Percentiles rank a stretch among this genome's conserved stretches.
These are phyloP conservation scores for Neurospora sp. DNA, from an alignment of 495 filamentous ascomycete species.

Conservation along the genomic window DNA sequence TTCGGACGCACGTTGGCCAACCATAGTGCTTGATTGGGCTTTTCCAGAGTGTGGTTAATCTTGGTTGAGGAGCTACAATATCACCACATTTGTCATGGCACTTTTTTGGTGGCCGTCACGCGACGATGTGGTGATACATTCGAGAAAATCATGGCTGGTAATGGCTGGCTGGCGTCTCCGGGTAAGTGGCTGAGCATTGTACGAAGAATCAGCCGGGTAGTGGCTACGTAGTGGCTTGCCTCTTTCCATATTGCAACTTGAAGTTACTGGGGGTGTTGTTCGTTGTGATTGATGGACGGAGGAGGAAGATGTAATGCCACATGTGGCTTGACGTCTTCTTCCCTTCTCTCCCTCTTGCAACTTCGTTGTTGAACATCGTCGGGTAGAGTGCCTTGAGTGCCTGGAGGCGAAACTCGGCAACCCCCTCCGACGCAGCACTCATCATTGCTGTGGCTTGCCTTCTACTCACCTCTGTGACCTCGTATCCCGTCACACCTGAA, in stretches of 20 bases:
- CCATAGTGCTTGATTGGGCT: not conserved
- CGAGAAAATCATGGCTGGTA: not conserved
- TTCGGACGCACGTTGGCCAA: not conserved
- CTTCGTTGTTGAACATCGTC: no score
- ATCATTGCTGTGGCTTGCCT: not conserved
- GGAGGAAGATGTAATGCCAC: not conserved
- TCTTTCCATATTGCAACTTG: not conserved
- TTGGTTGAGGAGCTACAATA: not conserved
- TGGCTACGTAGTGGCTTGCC: not conserved
- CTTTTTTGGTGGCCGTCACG: not conserved
- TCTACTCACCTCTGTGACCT: not conserved
- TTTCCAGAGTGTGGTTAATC: not conserved
- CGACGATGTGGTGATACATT: not conserved
- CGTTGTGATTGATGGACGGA: not conserved
- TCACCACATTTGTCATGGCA: not conserved
- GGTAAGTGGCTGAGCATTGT: not conserved
- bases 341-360: not conserved
- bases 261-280: no score
- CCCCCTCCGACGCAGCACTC: not conserved
- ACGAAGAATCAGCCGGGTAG: no score
- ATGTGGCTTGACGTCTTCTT: not conserved
- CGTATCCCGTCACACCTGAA: not conserved
- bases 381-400: no score
- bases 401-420: not conserved
- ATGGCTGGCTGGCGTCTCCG: not conserved